Percentiles rank a stretch among this genome's conserved stretches.
These are phyloP conservation scores for Bondarzewia mesenterica DNA, from an alignment of 1,284 basidiomycete genomes.

Conservation along the genomic window DNA sequence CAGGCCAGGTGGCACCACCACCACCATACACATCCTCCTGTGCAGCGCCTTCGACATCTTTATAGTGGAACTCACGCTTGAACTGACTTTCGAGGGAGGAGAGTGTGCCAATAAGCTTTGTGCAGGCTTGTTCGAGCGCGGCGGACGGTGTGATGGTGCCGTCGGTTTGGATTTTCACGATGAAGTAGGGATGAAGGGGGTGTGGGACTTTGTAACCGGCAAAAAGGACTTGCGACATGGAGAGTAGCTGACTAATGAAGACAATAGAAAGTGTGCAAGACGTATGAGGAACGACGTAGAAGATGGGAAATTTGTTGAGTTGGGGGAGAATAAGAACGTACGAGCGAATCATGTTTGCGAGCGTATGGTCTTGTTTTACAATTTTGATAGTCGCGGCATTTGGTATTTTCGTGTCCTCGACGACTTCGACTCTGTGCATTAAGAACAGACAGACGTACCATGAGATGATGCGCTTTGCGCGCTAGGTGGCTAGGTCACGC, in stretches of 20 bases:
- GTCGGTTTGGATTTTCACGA: slow-evolving; percentile 94
- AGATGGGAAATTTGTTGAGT: slow-evolving; percentile 1
- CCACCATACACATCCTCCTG: slow-evolving; percentile 57
- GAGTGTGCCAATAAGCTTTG: slow-evolving; percentile 75
- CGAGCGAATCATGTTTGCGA: slow-evolving; percentile 94
- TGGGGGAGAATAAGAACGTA: slow-evolving; percentile 42
- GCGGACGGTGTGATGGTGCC: slow-evolving; percentile 79
- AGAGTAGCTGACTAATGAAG: slow-evolving; percentile 69
- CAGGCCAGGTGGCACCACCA: slow-evolving; percentile 31
- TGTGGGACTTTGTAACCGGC: slow-evolving; percentile 98
- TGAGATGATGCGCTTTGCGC: slow-evolving; percentile 10
- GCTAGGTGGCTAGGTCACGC: slow-evolving; percentile 29
- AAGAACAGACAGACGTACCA: slow-evolving; percentile 1
- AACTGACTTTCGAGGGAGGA: slow-evolving; percentile 62
- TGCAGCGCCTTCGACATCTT: slow-evolving; percentile 49
- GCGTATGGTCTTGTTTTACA: slow-evolving; percentile 95
- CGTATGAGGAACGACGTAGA: background rate
- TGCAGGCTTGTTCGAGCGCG: slow-evolving; percentile 80
- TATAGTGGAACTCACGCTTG: slow-evolving; percentile 70
- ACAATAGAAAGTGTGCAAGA: background rate
- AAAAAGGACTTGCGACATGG: slow-evolving; percentile 83
- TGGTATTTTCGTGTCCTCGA: slow-evolving; percentile 95
- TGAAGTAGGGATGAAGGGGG: slow-evolving; percentile 89
- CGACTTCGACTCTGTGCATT: slow-evolving; percentile 71
- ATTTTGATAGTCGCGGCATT: slow-evolving; percentile 94